Conservation (phyloP, 331 rosid species). For the Saraca asoca region DNA sequence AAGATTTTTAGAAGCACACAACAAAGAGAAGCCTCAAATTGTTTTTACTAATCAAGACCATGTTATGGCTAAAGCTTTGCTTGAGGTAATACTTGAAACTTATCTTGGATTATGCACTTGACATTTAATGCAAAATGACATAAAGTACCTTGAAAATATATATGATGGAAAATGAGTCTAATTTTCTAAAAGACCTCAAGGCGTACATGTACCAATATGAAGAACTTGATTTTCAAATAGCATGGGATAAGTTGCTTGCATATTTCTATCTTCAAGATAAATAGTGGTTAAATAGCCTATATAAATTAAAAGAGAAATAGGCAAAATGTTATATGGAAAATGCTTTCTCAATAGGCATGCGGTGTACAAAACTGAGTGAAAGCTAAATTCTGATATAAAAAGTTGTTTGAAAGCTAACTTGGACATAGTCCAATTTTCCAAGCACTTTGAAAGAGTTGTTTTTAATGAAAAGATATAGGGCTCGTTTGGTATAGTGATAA, state of each 20-base stretch:
- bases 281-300: not conserved
- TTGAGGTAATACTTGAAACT: no score
- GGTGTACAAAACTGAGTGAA: not conserved
- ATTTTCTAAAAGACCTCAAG: not conserved
- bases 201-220: not conserved
- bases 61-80: no score
- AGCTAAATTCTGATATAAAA: not conserved
- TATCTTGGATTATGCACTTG: no score
- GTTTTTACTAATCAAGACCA: no score
- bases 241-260: not conserved
- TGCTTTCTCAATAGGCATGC: not conserved
- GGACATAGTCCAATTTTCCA: not conserved
- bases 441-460: slow-evolving; percentile 7
- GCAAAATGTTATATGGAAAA: no score
- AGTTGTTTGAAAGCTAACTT: not conserved
- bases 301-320: no score
- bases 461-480: no score
- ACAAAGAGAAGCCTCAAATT: not conserved
- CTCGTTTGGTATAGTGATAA: no score
- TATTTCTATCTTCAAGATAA: not conserved
- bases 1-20: not conserved
- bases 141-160: no score
- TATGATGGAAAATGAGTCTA: slow-evolving; percentile 1
- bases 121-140: no score
- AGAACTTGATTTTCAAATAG: not conserved